These are phyloP conservation scores for Pseudonitzschia multistriata DNA, from an alignment of 108 stramenopile genomes.

Conservation along the genomic window DNA sequence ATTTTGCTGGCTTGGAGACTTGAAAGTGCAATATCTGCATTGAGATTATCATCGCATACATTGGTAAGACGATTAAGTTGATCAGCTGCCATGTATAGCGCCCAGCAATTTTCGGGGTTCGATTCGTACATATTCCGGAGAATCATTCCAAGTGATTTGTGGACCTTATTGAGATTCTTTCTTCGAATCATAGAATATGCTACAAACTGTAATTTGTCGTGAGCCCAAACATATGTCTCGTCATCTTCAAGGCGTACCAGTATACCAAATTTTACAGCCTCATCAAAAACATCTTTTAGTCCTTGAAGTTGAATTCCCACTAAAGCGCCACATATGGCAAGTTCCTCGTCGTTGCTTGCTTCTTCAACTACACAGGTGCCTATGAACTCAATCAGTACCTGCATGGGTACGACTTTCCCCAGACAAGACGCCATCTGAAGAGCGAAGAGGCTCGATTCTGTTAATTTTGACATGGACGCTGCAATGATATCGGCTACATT, in stretches of 20 bases:
- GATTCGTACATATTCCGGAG: constrained; percentile 25
- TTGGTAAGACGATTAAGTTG: constrained; percentile 32
- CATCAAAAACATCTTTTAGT: constrained; percentile 16
- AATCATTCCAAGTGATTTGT: constrained; percentile 28
- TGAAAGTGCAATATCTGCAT: constrained; percentile 15
- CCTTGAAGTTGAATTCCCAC: constrained; percentile 9
- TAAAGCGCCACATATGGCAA: background rate
- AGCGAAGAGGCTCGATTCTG: constrained; percentile 8
- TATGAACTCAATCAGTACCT: constrained; percentile 22
- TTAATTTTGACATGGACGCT: constrained; percentile 30
- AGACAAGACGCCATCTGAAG: constrained; percentile 48
- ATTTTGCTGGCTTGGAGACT: constrained; percentile 38
- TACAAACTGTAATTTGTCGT: constrained; percentile 39
- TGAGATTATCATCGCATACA: background rate
- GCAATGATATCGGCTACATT: constrained; percentile 52
- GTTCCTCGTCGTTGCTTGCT: background rate
- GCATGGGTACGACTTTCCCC: constrained; percentile 29
- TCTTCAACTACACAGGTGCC: background rate
- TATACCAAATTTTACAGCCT: constrained; percentile 23
- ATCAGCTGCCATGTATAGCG: constrained; percentile 41
- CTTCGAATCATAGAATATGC: constrained; percentile 35
- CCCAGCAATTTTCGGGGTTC: constrained; percentile 27
- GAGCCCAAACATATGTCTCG: constrained; percentile 37
- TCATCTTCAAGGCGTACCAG: constrained; percentile 6
- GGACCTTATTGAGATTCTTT: constrained; percentile 2